phyloP scores from a whole-genome alignment of 2,329 filamentous ascomycete species.

The Juglanconis sp. region DNA sequence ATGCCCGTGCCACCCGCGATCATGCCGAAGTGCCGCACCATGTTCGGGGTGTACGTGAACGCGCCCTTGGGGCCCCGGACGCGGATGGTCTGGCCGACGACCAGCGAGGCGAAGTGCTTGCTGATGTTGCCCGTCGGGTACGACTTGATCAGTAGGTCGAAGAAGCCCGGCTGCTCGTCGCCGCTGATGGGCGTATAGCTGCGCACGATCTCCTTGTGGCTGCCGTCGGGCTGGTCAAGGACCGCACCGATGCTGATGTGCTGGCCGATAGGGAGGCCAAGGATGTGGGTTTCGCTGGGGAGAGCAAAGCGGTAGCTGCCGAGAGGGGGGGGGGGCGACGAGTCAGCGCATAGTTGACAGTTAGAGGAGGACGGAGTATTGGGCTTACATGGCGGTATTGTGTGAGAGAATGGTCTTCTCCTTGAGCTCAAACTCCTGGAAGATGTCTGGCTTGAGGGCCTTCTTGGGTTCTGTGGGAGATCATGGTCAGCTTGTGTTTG shows the following conservation, averaged over 20 bases:
- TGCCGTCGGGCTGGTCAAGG: conserved; percentile 64
- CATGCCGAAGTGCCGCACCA: conserved; percentile 96
- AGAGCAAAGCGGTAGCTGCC: conserved; percentile 86
- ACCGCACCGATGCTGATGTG: conserved; percentile 93
- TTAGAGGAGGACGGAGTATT: neutral
- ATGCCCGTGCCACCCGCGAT: conserved; percentile 96
- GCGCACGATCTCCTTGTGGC: conserved; percentile 78
- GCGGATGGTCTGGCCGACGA: conserved; percentile 82
- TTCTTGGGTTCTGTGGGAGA: conserved; percentile 64
- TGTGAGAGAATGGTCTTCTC: conserved; percentile 96
- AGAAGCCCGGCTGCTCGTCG: conserved; percentile 84
- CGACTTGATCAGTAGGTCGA: conserved; percentile 96
- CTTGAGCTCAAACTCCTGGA: conserved; percentile 89
- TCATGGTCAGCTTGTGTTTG: neutral
- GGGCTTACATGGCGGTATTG: conserved; percentile 87
- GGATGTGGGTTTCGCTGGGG: conserved; percentile 71
- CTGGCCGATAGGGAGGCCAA: conserved; percentile 96
- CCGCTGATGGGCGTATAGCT: conserved; percentile 92
- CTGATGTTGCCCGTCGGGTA: conserved; percentile 98
- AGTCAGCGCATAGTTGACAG: no score
- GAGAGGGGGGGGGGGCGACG: neutral
- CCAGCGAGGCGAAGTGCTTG: conserved; percentile 80
- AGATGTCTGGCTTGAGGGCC: conserved; percentile 80
- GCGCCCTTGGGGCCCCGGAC: conserved; percentile 94
- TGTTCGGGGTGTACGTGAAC: conserved; percentile 96